Base-by-base conservation (phyloP, 2,329 filamentous ascomycete species). In the Cladosporium velox region DNA sequence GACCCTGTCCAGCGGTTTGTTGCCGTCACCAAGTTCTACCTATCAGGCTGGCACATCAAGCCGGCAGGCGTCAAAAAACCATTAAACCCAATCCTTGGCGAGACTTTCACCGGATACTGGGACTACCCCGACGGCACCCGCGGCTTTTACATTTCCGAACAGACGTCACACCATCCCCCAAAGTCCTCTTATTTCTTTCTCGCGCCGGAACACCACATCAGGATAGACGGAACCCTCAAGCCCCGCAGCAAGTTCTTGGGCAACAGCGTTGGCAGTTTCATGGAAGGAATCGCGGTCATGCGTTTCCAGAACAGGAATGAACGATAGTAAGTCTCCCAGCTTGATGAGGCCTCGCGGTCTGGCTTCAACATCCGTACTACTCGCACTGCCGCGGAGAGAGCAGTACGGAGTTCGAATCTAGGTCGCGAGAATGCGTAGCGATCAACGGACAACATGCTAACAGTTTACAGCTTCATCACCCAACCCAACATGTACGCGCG, bases 131-230 rank as follows among this genome's bases (percentile, higher is more conserved):
- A 96, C 78, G 84, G 89, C 21, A 96, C 92, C 35, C 88, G 87
- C 71, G 94, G 91, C 69, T 99, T 97, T 82, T 99, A 99, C 81
- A 92, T 99, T 72, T 89, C 94, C 58, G 95, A 99, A 80, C 95
- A 99, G 79, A 99, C 95, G 1, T 98, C 93, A 32, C 95, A 99
- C 78, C 95, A 99, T 76, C 95, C 95, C 35, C 95, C 95, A 32
- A 99, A 99, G 82, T 98, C 94, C 57, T 97, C 93, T 80, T 99
- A 99, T 82, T 99, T 99, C 79, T 99, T 97, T 82, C 93, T 97
- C 89, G 93, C 92, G 0, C 95, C 95, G 2, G 89, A 96, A 64
- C 92, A 98, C 76, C 83, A 96, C 75, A 96, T 99, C 72, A 88
- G 95, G 65, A 96, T 99, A 73, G 95, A 99, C 74, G 95, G 95